Evolutionary conservation across 2,329 filamentous ascomycete species (phyloP).

Genomic region (Fusarium marasasianum): DNA sequence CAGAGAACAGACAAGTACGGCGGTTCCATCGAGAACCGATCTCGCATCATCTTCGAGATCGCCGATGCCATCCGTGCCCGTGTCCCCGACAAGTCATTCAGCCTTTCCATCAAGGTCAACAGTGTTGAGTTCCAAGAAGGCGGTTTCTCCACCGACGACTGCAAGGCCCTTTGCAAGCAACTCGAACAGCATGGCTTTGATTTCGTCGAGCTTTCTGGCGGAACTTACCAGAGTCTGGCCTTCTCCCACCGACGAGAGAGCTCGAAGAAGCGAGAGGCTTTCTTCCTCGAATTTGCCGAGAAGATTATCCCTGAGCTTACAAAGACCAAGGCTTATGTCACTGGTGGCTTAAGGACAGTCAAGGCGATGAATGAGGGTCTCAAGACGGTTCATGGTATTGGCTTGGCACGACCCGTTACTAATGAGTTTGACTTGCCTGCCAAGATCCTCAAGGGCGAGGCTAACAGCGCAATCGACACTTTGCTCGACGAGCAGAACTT

Average conservation of each 20-base stretch:
- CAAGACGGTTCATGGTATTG: constrained; percentile 66
- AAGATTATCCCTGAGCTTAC: constrained; percentile 54
- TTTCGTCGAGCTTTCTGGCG: constrained; percentile 69
- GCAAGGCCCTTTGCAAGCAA: constrained; percentile 55
- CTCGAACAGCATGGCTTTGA: constrained; percentile 62
- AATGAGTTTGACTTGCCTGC: constrained; percentile 41
- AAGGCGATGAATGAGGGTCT: constrained; percentile 68
- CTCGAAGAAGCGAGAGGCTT: constrained; percentile 65
- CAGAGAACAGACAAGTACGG: constrained; percentile 63
- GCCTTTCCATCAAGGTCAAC: constrained; percentile 67
- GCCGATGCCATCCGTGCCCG: constrained; percentile 47
- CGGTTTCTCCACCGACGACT: constrained; percentile 63
- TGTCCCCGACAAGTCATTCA: constrained; percentile 45
- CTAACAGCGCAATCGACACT: constrained; percentile 58
- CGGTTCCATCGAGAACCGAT: constrained; percentile 54
- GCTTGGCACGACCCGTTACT: constrained; percentile 55
- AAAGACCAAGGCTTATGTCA: constrained; percentile 67
- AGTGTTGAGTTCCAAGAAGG: constrained; percentile 63
- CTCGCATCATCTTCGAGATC: constrained; percentile 58
- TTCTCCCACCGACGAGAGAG: constrained; percentile 63
- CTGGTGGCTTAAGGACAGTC: constrained; percentile 65
- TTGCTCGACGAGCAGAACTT: constrained; percentile 63
- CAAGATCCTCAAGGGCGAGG: constrained; percentile 43
- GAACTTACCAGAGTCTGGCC: constrained; percentile 65
- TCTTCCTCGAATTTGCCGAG: constrained; percentile 70